phyloP scores from a whole-genome alignment of 2,329 filamentous ascomycete genomes.

The Pochonia chlamydosporia region DNA sequence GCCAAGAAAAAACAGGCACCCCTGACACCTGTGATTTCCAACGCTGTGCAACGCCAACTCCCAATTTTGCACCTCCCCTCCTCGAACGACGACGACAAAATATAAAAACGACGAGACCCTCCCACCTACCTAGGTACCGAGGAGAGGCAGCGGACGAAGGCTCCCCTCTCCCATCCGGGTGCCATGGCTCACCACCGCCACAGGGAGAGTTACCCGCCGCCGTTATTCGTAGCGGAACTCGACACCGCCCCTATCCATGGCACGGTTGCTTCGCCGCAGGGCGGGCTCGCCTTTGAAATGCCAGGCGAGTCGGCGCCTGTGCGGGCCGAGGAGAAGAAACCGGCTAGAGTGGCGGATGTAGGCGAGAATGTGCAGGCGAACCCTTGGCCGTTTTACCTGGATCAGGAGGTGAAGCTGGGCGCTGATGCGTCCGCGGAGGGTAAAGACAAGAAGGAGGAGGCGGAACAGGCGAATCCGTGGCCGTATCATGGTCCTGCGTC shows the following conservation, averaged over 20 bases:
- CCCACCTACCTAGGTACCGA: background rate
- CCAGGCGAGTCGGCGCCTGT: constrained; percentile 19
- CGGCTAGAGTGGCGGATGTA: background rate
- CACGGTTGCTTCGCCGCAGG: constrained; percentile 14
- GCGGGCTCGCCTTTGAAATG: constrained; percentile 25
- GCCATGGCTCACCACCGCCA: constrained; percentile 13
- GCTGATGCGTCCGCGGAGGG: background rate
- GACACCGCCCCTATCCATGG: constrained; percentile 16
- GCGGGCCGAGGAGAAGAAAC: constrained; percentile 7
- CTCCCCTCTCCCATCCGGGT: background rate
- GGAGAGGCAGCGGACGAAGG: background rate
- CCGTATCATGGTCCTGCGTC: constrained; percentile 22
- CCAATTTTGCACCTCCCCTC: too few relatives aligned
- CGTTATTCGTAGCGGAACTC: constrained; percentile 24
- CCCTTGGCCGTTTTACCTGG: constrained; percentile 25
- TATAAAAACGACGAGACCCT: too few relatives aligned
- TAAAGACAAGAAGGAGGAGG: background rate
- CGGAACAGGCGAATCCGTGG: constrained; percentile 24
- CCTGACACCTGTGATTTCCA: too few relatives aligned
- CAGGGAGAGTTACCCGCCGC: constrained; percentile 13
- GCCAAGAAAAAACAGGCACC: background rate
- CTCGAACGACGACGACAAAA: too few relatives aligned
- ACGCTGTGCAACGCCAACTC: too few relatives aligned
- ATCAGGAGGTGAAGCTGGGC: constrained; percentile 7
- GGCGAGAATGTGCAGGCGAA: constrained; percentile 15